Percentiles rank a stretch among this genome's conserved stretches.
phyloP scores from a whole-genome alignment of 2,329 filamentous ascomycete genomes.

The Drechslera avenae region DNA sequence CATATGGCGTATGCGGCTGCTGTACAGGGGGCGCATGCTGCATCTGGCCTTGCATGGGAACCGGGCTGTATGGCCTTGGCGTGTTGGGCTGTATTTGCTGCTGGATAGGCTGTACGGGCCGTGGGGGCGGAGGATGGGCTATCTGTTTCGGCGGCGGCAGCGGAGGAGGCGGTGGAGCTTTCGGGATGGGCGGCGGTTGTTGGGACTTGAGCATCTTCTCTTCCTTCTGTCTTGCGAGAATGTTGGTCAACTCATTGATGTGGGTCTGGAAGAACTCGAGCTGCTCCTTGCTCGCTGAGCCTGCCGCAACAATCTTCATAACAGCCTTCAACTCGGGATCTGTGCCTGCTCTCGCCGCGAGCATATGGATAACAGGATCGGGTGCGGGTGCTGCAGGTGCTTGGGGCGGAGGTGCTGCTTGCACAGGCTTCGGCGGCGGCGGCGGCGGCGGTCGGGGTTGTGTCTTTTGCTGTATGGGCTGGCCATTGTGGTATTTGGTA shows the following conservation, averaged over 20 bases:
- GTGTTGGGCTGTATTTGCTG: conserved; percentile 13
- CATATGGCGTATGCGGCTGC: conserved; percentile 27
- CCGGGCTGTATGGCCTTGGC: conserved; percentile 12
- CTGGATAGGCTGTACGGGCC: conserved; percentile 21
- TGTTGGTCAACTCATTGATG: conserved; percentile 75
- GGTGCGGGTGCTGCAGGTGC: conserved; percentile 47
- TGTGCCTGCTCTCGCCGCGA: conserved; percentile 75
- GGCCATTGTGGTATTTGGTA: conserved; percentile 31
- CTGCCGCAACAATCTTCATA: conserved; percentile 82
- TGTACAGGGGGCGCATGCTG: conserved; percentile 27
- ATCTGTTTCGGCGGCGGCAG: conserved; percentile 17
- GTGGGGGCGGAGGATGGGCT: conserved; percentile 20
- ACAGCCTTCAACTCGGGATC: conserved; percentile 75
- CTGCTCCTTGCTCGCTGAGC: conserved; percentile 72
- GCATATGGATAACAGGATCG: conserved; percentile 81
- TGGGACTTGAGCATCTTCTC: conserved; percentile 30
- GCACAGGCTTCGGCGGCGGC: conserved; percentile 34
- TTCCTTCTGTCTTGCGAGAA: conserved; percentile 51
- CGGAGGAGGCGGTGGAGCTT: conserved; percentile 16
- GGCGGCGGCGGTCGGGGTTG: conserved; percentile 34
- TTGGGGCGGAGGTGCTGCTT: conserved; percentile 29
- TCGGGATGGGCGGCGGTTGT: conserved; percentile 22
- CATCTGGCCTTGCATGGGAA: conserved; percentile 13
- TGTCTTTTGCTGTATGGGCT: conserved; percentile 25
- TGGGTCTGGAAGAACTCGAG: conserved; percentile 78